phyloP scores from a whole-genome alignment of 345 rosid species.

The Psidium friedrichsthalianum region DNA sequence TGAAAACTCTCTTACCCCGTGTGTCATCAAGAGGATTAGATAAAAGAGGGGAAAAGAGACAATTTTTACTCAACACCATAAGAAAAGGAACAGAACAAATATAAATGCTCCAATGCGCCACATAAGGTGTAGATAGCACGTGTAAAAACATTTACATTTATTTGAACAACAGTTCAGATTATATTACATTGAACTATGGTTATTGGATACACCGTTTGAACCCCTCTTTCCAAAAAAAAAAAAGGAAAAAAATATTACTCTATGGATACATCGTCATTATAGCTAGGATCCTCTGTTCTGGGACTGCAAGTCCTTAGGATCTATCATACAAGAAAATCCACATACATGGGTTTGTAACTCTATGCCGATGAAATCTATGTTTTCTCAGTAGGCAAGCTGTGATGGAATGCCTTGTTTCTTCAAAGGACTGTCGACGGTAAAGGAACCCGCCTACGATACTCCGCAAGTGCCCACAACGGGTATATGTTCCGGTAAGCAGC shows the following conservation, averaged over 20 bases:
- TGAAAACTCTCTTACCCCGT: no score
- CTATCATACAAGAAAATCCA: background rate
- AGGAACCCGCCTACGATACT: slow-evolving; percentile 13
- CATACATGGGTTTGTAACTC: background rate
- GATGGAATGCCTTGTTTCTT: background rate
- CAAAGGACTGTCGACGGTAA: slow-evolving; percentile 4
- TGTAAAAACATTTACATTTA: background rate
- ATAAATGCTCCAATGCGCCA: background rate
- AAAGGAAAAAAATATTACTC: no score
- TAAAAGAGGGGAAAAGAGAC: background rate
- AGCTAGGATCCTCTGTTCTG: background rate
- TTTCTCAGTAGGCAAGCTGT: background rate
- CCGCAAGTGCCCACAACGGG: slow-evolving; percentile 40
- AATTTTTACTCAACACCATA: background rate
- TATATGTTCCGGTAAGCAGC: slow-evolving; percentile 26
- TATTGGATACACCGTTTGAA: no score
- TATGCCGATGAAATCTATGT: background rate
- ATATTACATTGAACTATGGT: background rate
- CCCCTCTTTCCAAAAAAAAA: no score
- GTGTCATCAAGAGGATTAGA: no score
- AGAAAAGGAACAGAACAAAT: background rate
- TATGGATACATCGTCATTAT: no score
- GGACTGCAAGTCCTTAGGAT: background rate
- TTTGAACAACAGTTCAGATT: background rate
- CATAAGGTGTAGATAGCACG: background rate